Conservation (phyloP, 345 rosid species). For the Brassica cretica region DNA sequence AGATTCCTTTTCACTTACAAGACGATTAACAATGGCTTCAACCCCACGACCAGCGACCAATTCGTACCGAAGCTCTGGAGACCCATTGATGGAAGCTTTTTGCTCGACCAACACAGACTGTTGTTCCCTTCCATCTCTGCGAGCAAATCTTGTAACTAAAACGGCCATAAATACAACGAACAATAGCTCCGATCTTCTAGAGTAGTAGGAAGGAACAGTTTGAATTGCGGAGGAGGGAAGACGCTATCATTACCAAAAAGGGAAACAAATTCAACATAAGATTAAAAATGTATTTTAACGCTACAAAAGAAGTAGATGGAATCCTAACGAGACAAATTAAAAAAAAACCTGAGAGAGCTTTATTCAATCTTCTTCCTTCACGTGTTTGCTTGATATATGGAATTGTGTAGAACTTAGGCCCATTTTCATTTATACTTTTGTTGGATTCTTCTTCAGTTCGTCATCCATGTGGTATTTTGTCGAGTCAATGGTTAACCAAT, state of each 20-base stretch:
- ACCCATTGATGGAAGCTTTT: slow-evolving; percentile 40
- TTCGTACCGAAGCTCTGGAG: slow-evolving; percentile 27
- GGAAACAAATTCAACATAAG: slow-evolving; percentile 5
- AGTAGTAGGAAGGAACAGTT: not conserved
- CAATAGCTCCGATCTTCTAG: not conserved
- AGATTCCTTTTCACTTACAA: slow-evolving; percentile 49
- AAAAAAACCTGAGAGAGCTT: slow-evolving; percentile 12
- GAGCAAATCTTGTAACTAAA: slow-evolving; percentile 33
- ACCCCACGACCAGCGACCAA: slow-evolving; percentile 38
- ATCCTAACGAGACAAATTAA: not conserved
- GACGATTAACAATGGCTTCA: slow-evolving; percentile 60
- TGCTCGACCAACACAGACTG: slow-evolving; percentile 39
- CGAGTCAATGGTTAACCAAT: slow-evolving; percentile 11
- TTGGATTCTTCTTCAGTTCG: not conserved
- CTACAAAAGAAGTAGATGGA: not conserved
- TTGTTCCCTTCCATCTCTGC: slow-evolving; percentile 39
- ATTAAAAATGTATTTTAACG: too few species aligned
- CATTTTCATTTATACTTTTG: too few species aligned
- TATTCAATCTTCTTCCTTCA: slow-evolving; percentile 8
- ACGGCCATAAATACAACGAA: slow-evolving; percentile 38
- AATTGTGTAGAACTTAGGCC: too few species aligned
- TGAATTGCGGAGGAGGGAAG: slow-evolving; percentile 5
- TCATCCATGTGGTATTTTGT: slow-evolving; percentile 11
- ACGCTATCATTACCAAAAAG: not conserved
- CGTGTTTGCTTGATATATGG: not conserved